Evolutionary conservation across 139 green algal genomes (phyloP).

Genomic region (Zygnema circumcarinatum): DNA sequence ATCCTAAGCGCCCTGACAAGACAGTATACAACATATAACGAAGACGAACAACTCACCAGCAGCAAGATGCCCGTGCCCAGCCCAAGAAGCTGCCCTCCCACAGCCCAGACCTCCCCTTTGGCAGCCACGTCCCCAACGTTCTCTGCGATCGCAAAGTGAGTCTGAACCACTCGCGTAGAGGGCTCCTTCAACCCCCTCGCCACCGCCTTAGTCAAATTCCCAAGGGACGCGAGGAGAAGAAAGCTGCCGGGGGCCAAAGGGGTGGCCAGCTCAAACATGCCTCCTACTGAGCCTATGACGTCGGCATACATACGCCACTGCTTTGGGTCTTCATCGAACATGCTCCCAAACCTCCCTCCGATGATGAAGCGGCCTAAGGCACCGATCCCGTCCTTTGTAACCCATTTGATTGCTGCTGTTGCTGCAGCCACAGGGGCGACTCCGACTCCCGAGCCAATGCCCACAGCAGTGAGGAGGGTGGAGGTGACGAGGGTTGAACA

Average conservation of each 20-base stretch:
- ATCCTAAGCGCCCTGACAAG: no score
- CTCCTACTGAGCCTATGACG: constrained; percentile 42
- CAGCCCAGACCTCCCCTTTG: constrained; percentile 65
- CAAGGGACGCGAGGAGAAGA: constrained; percentile 60
- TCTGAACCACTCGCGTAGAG: constrained; percentile 59
- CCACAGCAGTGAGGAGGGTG: constrained; percentile 58
- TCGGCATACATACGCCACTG: constrained; percentile 63
- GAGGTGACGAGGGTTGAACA: constrained; percentile 53
- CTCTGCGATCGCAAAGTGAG: constrained; percentile 59
- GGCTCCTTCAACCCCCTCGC: constrained; percentile 53
- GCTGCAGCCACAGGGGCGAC: constrained; percentile 38
- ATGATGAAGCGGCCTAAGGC: constrained; percentile 52
- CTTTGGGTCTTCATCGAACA: constrained; percentile 65
- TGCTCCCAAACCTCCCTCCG: constrained; percentile 54
- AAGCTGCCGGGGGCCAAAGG: constrained; percentile 60
- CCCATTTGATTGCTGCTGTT: constrained; percentile 62
- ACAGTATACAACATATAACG: no score
- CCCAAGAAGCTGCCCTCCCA: constrained; percentile 50
- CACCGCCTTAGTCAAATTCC: constrained; percentile 60
- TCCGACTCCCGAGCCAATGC: constrained; percentile 33
- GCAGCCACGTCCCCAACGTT: constrained; percentile 61
- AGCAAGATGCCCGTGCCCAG: constrained; percentile 54
- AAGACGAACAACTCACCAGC: no score
- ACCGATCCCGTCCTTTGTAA: constrained; percentile 62
- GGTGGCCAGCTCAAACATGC: constrained; percentile 53